These are phyloP conservation scores for Leptographium galeiforme DNA, from an alignment of 2,329 filamentous ascomycete genomes.

Conservation along the genomic window DNA sequence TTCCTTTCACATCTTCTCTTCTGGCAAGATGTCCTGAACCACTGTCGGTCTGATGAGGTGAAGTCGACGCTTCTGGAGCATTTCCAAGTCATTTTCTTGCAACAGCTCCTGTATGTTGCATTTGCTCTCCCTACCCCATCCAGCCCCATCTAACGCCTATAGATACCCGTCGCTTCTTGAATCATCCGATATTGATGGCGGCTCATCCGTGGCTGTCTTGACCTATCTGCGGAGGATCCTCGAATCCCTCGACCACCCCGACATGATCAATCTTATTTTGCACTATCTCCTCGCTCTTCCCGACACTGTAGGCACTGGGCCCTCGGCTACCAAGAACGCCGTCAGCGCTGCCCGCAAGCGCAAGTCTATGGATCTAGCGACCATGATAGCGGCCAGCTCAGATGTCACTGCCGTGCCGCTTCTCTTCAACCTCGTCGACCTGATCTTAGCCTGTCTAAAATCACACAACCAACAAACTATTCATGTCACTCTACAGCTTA, in stretches of 20 bases:
- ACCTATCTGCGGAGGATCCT: constrained; percentile 87
- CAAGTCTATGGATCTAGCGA: constrained; percentile 79
- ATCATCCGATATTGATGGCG: constrained; percentile 92
- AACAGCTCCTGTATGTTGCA: constrained; percentile 67
- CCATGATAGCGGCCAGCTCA: constrained; percentile 60
- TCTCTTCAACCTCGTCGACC: constrained; percentile 84
- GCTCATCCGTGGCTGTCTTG: constrained; percentile 88
- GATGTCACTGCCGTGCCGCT: constrained; percentile 66
- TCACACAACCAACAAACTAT: constrained; percentile 83
- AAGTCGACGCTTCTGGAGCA: constrained; percentile 89
- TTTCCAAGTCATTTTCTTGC: constrained; percentile 90
- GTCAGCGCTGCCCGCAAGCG: constrained; percentile 62
- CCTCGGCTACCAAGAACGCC: constrained; percentile 23
- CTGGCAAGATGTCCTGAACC: constrained; percentile 96
- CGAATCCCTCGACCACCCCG: constrained; percentile 81
- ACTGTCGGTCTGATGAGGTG: constrained; percentile 83
- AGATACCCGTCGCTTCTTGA: constrained; percentile 92
- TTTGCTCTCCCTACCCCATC: background rate
- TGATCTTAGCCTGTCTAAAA: constrained; percentile 71
- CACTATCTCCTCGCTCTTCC: constrained; percentile 81
- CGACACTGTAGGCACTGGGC: constrained; percentile 30
- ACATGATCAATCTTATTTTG: constrained; percentile 87
- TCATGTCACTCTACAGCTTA: constrained; percentile 73
- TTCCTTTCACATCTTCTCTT: constrained; percentile 92
- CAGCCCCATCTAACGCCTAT: background rate